Evolutionary conservation across 2,329 filamentous ascomycete genomes (phyloP).

Genomic region (Lachnellula arida): DNA sequence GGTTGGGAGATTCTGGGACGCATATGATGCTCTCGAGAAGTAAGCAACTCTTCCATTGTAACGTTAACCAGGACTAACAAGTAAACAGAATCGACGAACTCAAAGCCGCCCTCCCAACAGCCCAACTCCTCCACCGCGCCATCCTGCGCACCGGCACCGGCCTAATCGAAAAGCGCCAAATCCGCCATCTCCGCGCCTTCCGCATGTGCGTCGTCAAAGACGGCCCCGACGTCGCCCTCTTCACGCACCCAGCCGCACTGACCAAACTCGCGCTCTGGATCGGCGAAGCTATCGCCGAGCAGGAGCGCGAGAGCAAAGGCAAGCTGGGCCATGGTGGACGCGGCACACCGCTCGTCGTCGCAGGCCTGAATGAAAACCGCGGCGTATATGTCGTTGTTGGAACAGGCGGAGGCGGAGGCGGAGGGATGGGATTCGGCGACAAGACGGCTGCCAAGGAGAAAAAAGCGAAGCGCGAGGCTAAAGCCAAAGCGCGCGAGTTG

Average conservation of each 20-base stretch:
- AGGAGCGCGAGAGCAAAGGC: constrained; percentile 73
- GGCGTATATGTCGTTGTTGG: constrained; percentile 92
- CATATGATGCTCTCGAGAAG: constrained; percentile 68
- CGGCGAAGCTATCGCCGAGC: constrained; percentile 83
- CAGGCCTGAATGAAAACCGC: constrained; percentile 79
- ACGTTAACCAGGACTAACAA: constrained; percentile 40
- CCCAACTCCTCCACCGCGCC: constrained; percentile 84
- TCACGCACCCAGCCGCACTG: constrained; percentile 86
- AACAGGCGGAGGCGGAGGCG: constrained; percentile 74
- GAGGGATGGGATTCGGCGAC: constrained; percentile 62
- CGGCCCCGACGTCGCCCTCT: constrained; percentile 83
- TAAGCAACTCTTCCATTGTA: constrained; percentile 36
- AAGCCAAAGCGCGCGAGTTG: constrained; percentile 58
- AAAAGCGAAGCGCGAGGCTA: constrained; percentile 58
- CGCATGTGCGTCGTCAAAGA: constrained; percentile 96
- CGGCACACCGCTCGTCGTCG: constrained; percentile 83
- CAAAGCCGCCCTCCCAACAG: constrained; percentile 71
- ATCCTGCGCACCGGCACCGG: constrained; percentile 91
- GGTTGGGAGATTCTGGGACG: constrained; percentile 65
- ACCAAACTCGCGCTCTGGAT: constrained; percentile 95
- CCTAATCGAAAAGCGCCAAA: constrained; percentile 88
- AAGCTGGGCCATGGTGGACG: constrained; percentile 63
- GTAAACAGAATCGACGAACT: constrained; percentile 64
- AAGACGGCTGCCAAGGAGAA: constrained; percentile 61
- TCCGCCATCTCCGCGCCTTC: constrained; percentile 87